Conservation (phyloP, 345 rosid genomes). For the Gossypium herbaceum region DNA sequence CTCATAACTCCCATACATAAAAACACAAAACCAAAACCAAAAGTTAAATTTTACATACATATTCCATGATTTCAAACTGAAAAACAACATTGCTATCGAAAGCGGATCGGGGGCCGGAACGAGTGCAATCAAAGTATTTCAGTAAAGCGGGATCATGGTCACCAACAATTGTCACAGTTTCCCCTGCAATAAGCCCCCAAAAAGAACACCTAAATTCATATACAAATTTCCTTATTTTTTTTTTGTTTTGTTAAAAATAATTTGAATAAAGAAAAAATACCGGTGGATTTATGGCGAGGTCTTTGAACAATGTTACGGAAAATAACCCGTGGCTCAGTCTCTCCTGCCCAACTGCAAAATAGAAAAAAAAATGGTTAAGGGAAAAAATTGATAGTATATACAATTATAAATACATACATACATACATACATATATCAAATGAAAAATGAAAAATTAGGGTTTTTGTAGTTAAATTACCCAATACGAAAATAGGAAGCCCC, state of each 20-base stretch:
- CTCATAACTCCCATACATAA: not conserved
- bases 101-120: constrained; percentile 89
- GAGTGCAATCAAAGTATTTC: constrained; percentile 89
- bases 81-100: constrained; percentile 90
- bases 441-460: constrained; percentile 20
- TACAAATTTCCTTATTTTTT: not conserved
- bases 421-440: no score
- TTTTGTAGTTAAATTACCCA: constrained; percentile 49
- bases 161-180: constrained; percentile 88
- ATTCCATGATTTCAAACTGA: constrained; percentile 97
- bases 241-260: not conserved
- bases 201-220: not conserved
- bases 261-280: constrained; percentile 27
- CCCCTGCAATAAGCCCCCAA: constrained; percentile 44
- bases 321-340: constrained; percentile 79
- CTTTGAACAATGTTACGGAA: constrained; percentile 96
- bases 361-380: not conserved
- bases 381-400: not conserved
- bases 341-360: constrained; percentile 86
- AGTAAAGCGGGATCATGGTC: constrained; percentile 69
- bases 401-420: no score
- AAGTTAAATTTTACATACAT: constrained; percentile 38
- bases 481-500: constrained; percentile 94
- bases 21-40: no score
- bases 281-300: constrained; percentile 91